Conservation (phyloP, 164 flowering plant species). For the Brasenia schreberi region DNA sequence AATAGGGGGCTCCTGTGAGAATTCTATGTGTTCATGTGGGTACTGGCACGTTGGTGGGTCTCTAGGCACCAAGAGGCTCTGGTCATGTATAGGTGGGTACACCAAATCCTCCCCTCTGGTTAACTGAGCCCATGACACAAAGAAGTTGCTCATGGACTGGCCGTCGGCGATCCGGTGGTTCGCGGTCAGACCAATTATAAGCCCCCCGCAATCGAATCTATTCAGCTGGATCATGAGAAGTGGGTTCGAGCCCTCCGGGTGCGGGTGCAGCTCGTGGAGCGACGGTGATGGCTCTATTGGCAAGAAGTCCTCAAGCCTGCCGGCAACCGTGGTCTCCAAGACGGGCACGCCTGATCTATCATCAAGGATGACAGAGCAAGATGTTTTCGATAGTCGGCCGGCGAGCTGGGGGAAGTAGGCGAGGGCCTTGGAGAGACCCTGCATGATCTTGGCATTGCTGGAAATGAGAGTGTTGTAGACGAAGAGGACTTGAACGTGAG, state of each 20-base stretch:
- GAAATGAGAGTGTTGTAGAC: constrained; percentile 12
- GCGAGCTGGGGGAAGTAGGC: constrained; percentile 13
- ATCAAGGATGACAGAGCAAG: background rate
- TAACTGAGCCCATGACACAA: constrained; percentile 11
- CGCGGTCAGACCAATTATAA: constrained; percentile 10
- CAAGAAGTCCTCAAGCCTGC: constrained; percentile 6
- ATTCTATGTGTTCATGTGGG: constrained; percentile 12
- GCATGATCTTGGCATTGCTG: constrained; percentile 13
- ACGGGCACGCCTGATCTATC: constrained; percentile 10
- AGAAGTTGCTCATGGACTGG: constrained; percentile 17
- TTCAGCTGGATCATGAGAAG: constrained; percentile 13
- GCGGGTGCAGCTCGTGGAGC: constrained; percentile 8
- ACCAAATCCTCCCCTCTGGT: constrained; percentile 4
- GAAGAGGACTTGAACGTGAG: constrained; percentile 8
- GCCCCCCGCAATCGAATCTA: constrained; percentile 12
- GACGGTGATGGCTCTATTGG: constrained; percentile 9
- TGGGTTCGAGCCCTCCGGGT: constrained; percentile 6
- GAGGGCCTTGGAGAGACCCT: constrained; percentile 11
- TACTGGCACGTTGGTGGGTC: constrained; percentile 9
- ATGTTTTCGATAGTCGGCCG: constrained; percentile 7
- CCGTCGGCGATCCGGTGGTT: constrained; percentile 16
- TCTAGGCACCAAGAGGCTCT: constrained; percentile 6
- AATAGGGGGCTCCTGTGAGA: background rate
- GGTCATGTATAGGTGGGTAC: constrained; percentile 10
- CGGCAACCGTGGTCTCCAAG: constrained; percentile 8